A percentile compares a stretch with the other conserved stretches of the same genome.
These are phyloP conservation scores for Clavispora phyllophila DNA, from an alignment of 805 yeast genomes.

Conservation along the genomic window DNA sequence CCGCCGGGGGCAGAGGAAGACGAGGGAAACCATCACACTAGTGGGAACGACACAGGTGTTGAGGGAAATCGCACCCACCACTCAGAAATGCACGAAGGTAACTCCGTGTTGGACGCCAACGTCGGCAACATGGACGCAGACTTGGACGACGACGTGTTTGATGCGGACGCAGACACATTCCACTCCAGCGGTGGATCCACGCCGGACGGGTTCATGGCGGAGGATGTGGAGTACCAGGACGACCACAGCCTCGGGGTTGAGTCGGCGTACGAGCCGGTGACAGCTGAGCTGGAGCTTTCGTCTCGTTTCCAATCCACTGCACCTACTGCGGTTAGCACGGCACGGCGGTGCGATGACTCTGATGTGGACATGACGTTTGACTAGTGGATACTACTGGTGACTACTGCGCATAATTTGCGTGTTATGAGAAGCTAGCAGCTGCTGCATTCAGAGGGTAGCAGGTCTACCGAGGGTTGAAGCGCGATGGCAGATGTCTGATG, in stretches of 20 bases:
- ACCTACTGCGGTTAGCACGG: not conserved
- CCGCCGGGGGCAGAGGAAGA: no score
- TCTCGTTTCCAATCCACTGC: no score
- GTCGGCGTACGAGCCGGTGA: not conserved
- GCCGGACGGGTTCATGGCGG: conserved; percentile 42
- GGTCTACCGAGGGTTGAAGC: no score
- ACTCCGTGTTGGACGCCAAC: no score
- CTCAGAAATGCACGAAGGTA: no score
- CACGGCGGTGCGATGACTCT: conserved; percentile 23
- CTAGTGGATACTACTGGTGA: conserved; percentile 1
- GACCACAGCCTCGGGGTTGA: conserved; percentile 24
- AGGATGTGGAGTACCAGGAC: conserved; percentile 41
- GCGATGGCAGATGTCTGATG: no score
- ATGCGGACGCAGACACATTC: conserved; percentile 18
- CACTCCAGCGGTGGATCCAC: conserved; percentile 22
- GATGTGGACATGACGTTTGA: conserved; percentile 43
- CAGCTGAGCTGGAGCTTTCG: not conserved
- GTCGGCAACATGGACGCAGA: conserved; percentile 9
- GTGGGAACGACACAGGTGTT: no score
- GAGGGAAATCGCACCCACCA: no score
- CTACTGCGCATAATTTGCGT: no score
- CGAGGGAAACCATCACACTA: no score
- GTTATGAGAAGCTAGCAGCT: no score
- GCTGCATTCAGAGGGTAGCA: no score
- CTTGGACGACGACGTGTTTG: conserved; percentile 17